Evolutionary conservation across 805 yeast genomes (phyloP).

Genomic region (Metschnikowia santaceciliae): DNA sequence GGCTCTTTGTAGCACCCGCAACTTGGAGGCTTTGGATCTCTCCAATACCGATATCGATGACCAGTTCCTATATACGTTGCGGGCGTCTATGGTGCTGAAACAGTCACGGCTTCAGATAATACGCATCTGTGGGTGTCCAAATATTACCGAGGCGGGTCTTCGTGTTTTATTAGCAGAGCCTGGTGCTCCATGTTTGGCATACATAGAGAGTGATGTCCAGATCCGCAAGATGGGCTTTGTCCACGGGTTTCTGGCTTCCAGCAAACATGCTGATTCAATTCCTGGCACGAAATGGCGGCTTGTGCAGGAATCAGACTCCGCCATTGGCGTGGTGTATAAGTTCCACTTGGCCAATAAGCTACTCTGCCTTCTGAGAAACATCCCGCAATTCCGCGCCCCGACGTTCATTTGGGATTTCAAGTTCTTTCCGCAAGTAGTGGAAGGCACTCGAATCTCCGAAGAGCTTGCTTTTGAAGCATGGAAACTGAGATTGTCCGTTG

Average conservation of each 20-base stretch:
- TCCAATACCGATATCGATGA: conserved; percentile 31
- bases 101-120: conserved; percentile 22
- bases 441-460: conserved; percentile 3
- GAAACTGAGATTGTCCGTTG: conserved; percentile 12
- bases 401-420: conserved; percentile 16
- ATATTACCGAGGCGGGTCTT: conserved; percentile 12
- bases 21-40: conserved; percentile 28
- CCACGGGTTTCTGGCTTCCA: background rate
- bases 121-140: conserved; percentile 22
- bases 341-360: conserved; percentile 26
- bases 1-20: conserved; percentile 25
- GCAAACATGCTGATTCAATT: conserved; percentile 8
- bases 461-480: conserved; percentile 12
- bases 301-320: conserved; percentile 11
- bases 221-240: conserved; percentile 5
- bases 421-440: conserved; percentile 12
- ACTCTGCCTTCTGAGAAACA: conserved; percentile 15
- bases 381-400: background rate
- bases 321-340: conserved; percentile 14
- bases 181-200: conserved; percentile 6
- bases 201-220: conserved; percentile 15
- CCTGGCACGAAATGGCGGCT: conserved; percentile 24
- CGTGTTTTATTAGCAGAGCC: conserved; percentile 7
- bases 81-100: conserved; percentile 15
- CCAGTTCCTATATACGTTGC: conserved; percentile 24